Percentiles rank a stretch among this genome's conserved stretches.
phyloP scores from a whole-genome alignment of 768 basidiomycete species.

The Boletus huronensis region DNA sequence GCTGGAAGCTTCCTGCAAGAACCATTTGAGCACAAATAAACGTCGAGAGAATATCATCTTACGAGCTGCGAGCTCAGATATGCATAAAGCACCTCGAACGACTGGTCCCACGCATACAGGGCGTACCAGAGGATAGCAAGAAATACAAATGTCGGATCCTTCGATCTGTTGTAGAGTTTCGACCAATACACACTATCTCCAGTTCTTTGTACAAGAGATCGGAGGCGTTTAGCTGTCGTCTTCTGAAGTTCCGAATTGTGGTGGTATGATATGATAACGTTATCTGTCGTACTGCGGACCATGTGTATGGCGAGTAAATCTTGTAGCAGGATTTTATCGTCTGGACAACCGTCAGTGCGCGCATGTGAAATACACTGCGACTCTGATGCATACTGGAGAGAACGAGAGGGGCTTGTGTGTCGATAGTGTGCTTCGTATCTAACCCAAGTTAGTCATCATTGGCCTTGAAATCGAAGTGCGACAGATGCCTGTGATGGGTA shows the following conservation, averaged over 20 bases:
- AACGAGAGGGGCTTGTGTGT: slow-evolving; percentile 33
- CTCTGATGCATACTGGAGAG: slow-evolving; percentile 17
- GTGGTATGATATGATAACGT: slow-evolving; percentile 38
- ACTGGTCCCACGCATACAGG: slow-evolving; percentile 60
- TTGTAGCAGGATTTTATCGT: slow-evolving; percentile 25
- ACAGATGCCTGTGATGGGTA: slow-evolving; percentile 16
- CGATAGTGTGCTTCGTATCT: slow-evolving; percentile 27
- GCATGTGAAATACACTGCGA: neutral
- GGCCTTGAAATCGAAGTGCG: neutral
- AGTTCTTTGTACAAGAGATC: slow-evolving; percentile 31
- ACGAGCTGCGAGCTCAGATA: slow-evolving; percentile 49
- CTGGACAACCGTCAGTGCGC: slow-evolving; percentile 3
- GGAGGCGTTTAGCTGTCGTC: slow-evolving; percentile 27
- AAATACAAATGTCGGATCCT: slow-evolving; percentile 33
- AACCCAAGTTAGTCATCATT: neutral
- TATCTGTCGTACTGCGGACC: slow-evolving; percentile 27
- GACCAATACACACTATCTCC: slow-evolving; percentile 37
- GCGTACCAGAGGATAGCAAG: slow-evolving; percentile 53
- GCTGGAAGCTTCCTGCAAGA: slow-evolving; percentile 42
- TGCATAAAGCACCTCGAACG: slow-evolving; percentile 47
- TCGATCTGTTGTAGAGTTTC: slow-evolving; percentile 30
- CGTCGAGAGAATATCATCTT: neutral
- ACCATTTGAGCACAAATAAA: neutral
- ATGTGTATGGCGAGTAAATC: slow-evolving; percentile 41
- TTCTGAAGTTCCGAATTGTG: slow-evolving; percentile 22